Evolutionary conservation across 805 yeast genomes (phyloP), one percentile per base, ranked within the genome.

Genomic region (Ascoidea tarda): DNA sequence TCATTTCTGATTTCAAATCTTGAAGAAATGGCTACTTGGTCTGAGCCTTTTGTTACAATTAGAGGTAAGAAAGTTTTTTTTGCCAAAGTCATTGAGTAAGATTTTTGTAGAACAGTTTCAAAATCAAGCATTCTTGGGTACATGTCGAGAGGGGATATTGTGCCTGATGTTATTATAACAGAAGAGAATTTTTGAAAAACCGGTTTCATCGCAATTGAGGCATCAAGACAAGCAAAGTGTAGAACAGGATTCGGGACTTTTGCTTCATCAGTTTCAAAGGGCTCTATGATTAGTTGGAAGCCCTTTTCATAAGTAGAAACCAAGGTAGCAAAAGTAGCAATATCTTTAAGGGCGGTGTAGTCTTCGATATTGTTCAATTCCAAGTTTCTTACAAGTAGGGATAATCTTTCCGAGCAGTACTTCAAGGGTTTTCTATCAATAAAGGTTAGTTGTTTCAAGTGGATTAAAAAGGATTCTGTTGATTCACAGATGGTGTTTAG

Each of bases 111-210:
- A 3, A 90, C 96, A 0, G 98, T 90, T 51, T 87, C 89, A 67
- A 93, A 91, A 63, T 89, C 86, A 56, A 91, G 71, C 98, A 91
- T 91, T 60, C 87, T 83, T 5, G 99, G 99, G 65, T 93, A 93
- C 99, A 93, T 93, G 62, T 93, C 98, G 65, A 93, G 77, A 1
- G 99, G 99, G 0, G 98, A 91, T 49, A 93, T 93, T 14, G 99
- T 93, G 59, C 99, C 99, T 0, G 96, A 87, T 0, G 99, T 93
- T 55, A 93, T 93, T 56, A 93, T 84, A 8, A 93, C 96, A 0
- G 96, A 84, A 6, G 87, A 82, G 62, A 91, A 93, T 54, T 90
- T 76, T 51, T 93, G 99, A 70, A 93, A 91, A 0, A 93, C 89
- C 0, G 99, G 99, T 63, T 89, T 93, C 58, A 93, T 93, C 3